Percentiles rank a stretch among this genome's conserved stretches.
Evolutionary conservation across 1,284 basidiomycete species (phyloP).

Genomic region (Cryptococcus sp.): DNA sequence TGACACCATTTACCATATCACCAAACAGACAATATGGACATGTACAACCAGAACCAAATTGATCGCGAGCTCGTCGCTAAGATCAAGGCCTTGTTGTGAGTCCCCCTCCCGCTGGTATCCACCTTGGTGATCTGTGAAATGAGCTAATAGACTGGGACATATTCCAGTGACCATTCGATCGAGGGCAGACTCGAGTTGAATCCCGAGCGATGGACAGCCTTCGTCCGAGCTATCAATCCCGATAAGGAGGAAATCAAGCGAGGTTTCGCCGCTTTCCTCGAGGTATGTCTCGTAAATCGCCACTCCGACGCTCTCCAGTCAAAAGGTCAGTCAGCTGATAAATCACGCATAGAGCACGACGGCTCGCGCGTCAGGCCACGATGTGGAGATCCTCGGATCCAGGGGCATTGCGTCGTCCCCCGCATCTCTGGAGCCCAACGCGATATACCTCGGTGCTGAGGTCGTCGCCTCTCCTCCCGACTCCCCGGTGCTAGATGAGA

Average conservation of each 20-base stretch:
- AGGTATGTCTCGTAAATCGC: background rate
- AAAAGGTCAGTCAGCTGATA: too few relatives aligned
- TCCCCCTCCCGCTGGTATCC: background rate
- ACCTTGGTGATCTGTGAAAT: background rate
- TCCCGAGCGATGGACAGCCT: background rate
- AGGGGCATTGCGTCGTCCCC: too few relatives aligned
- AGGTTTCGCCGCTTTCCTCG: background rate
- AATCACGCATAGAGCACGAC: too few relatives aligned
- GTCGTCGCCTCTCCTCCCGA: too few relatives aligned
- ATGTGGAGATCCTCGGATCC: too few relatives aligned
- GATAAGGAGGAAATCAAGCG: background rate
- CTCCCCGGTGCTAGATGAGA: too few relatives aligned
- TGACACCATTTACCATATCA: background rate
- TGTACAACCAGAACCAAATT: slow-evolving; percentile 27
- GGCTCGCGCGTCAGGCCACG: too few relatives aligned
- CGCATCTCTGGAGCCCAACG: too few relatives aligned
- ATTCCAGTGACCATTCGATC: slow-evolving; percentile 5
- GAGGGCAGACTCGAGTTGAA: background rate
- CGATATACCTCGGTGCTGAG: too few relatives aligned
- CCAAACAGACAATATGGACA: slow-evolving; percentile 26
- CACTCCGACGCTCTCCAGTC: background rate
- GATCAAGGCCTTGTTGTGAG: slow-evolving; percentile 28
- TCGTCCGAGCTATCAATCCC: slow-evolving; percentile 16
- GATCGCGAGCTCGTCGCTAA: slow-evolving; percentile 27
- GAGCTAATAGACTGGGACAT: too few relatives aligned